Evolutionary conservation across 768 basidiomycete species (phyloP), one percentile per base, ranked within the genome.

Genomic region (Xanthoconium stramineum): DNA sequence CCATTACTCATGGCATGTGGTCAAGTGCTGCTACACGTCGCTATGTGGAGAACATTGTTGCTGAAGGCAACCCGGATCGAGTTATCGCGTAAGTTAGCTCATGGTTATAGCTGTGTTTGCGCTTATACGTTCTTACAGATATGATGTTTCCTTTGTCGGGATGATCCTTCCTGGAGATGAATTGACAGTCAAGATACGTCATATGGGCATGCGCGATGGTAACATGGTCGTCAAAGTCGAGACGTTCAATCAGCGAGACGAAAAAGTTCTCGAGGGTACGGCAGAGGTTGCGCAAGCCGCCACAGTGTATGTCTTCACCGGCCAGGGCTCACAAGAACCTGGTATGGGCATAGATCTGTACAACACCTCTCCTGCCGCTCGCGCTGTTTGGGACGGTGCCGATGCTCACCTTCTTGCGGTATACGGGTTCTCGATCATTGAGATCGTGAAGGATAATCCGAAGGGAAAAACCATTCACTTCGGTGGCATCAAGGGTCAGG

Each of bases 341-440:
- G 94, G 96, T 19, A 98, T 99, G 97, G 97, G 97, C 19, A 98
- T 99, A 94, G 95, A 98, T 62, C 83, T 99, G 3, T 99, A 98
- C 81, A 89, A 84, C 69, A 83, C 73, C 61, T 98, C 94, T 6
- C 89, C 94, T 43, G 94, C 95, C 19, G 97, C 97, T 53, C 90
- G 91, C 59, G 89, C 93, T 40, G 95, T 98, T 51, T 99, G 97
- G 97, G 96, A 98, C 56, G 86, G 87, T 47, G 96, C 96, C 50
- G 95, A 99, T 66, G 83, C 86, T 43, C 96, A 99, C 71, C 79
- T 99, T 49, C 87, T 89, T 46, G 88, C 91, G 29, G 93, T 95
- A 6, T 98, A 99, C 65, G 97, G 97, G 44, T 99, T 99, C 79
- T 98, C 96, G 6, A 98, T 99, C 70, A 79, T 98, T 66, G 95